Conservation (phyloP, 1,139 yeast genomes). For the Geotrichum histeridarum region DNA sequence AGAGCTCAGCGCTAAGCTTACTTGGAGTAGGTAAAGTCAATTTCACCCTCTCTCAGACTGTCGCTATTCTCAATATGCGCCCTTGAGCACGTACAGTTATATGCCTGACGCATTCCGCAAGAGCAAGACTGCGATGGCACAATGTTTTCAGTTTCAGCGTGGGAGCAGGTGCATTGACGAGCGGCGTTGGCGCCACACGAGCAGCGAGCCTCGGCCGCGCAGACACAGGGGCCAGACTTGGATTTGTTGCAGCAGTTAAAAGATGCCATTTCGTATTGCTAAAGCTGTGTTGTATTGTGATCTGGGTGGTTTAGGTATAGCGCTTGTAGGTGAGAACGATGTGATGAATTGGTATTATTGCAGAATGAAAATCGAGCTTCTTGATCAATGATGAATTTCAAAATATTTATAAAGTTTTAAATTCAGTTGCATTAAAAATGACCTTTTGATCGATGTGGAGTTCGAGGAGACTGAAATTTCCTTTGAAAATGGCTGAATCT, state of each 20-base stretch:
- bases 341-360: no score
- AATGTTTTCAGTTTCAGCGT: constrained; percentile 37
- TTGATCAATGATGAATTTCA: no score
- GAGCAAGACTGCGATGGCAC: constrained; percentile 36
- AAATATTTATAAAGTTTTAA: no score
- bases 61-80: constrained; percentile 28
- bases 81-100: constrained; percentile 40
- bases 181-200: constrained; percentile 44
- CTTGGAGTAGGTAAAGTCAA: constrained; percentile 40
- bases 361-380: no score
- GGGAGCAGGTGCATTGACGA: constrained; percentile 38
- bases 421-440: no score
- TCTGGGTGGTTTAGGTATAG: no score
- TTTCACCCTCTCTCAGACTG: constrained; percentile 38
- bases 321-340: no score
- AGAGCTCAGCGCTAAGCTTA: no score
- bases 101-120: constrained; percentile 39
- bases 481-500: no score
- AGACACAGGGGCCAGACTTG: constrained; percentile 32
- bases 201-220: constrained; percentile 42
- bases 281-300: no score
- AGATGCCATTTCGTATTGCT: not conserved
- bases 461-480: no score
- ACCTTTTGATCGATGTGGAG: no score
- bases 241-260: constrained; percentile 37